Evolutionary conservation across 1,284 basidiomycete genomes (phyloP), one percentile per base, ranked within the genome.

Genomic region (Ceratobasidium sp.): DNA sequence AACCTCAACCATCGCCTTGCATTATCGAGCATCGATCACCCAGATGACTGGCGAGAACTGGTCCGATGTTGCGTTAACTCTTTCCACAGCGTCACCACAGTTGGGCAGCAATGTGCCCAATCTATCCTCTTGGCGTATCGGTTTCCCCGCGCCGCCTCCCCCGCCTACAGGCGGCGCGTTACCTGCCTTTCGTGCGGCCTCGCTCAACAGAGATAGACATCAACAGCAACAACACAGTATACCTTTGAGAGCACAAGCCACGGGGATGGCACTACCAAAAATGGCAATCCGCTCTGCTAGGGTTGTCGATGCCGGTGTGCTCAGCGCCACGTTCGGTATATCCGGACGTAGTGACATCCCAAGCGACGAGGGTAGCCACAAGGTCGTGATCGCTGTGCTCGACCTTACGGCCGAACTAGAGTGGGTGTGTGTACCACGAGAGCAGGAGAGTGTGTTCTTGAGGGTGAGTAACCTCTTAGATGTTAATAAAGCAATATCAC

Each of bases 41-140:
- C 82, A 82, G 64, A 67, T 74, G 10, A 81, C 81, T 4, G 81
- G 81, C 5, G 82, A 82, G 54, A 78, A n/a, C 50, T 82, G 81
- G 81, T 73, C 77, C 18, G 59, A 79, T 14, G 81, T 82, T 33
- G 50, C 75, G n/a, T n/a, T n/a, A n/a, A n/a, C n/a, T n/a, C n/a
- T n/a, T n/a, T n/a, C n/a, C n/a, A n/a, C n/a, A n/a, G n/a, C 79
- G 3, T 80, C 81, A 3, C 81, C 81, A 1, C 65, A 66, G 23
- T 68, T 79, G 10, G 81, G 80, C 1, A 79, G 78, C 6, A 68
- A 52, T 16, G 79, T 82, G n/a, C 81, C 81, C 8, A 69, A n/a
- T 5, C 69, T 81, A 8, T n/a, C 27, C 3, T 5, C 60, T 7
- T 75, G 73, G 73, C 48, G 35, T 27, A 66, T 75, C 27, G 73